A percentile compares a stretch with the other conserved stretches of the same genome.
phyloP scores from a whole-genome alignment of 1,284 basidiomycete genomes.

The Sanghuangporus sanghuang region DNA sequence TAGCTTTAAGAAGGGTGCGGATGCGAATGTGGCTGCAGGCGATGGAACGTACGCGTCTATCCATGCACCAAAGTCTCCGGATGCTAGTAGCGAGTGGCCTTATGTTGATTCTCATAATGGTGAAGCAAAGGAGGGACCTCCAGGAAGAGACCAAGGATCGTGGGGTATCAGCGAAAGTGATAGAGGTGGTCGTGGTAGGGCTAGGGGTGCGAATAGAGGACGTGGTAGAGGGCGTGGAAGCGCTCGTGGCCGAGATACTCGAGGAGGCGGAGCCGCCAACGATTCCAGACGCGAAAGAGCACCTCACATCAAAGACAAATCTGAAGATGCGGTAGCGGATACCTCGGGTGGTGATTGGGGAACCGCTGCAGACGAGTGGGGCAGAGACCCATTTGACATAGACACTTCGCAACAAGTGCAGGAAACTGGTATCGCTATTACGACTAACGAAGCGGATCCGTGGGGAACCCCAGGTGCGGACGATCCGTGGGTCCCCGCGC shows the following conservation, averaged over 20 bases:
- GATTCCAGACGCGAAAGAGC: background rate
- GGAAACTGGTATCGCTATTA: background rate
- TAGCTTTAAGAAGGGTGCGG: slow-evolving; percentile 54
- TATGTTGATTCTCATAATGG: background rate
- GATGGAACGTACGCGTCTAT: slow-evolving; percentile 14
- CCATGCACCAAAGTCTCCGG: slow-evolving; percentile 17
- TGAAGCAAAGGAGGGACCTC: background rate
- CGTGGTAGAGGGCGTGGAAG: slow-evolving; percentile 30
- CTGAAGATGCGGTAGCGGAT: background rate
- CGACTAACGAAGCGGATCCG: slow-evolving; percentile 2
- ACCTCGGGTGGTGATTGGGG: slow-evolving; percentile 1
- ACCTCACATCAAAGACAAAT: background rate
- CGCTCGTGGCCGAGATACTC: slow-evolving; percentile 4
- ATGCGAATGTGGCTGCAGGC: slow-evolving; percentile 17
- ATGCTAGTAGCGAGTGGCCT: background rate
- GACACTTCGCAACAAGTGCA: background rate
- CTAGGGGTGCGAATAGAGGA: slow-evolving; percentile 23
- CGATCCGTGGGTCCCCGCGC: background rate
- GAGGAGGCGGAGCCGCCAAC: slow-evolving; percentile 1
- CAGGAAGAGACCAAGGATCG: background rate
- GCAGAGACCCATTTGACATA: background rate
- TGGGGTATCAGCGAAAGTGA: background rate
- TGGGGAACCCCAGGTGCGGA: background rate
- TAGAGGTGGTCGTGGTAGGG: background rate
- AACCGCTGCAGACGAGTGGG: slow-evolving; percentile 2